Evolutionary conservation across 306 rosid species (phyloP), one percentile per base, ranked within the genome.

Genomic region (Cajanus cajan): DNA sequence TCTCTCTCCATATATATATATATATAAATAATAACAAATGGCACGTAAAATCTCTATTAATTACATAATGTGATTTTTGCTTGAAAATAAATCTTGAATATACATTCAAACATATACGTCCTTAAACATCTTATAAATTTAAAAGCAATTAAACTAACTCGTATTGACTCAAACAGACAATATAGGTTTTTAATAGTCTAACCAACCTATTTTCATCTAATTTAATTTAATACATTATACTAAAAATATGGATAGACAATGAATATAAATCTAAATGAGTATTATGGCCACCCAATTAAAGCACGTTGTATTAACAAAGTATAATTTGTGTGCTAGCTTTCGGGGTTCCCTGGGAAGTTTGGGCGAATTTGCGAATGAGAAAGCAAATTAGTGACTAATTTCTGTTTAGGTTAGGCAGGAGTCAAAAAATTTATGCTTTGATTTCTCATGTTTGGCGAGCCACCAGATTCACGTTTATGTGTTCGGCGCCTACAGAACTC

Each of bases 361-460:
- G 19, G n/a, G 39, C 0, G 15, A 45, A 25, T 14, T 51, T 52
- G 54, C 25, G 13, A 36, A 28, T 64, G 40, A 66, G 40, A 4
- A 37, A 44, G 47, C 45, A 33, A 5, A 7, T 34, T 7, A 4
- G 31, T 39, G 9, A 57, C 8, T 6, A 59, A 19, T 25, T 31
- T 41, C 7, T 2, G 7, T 52, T 31, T 15, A 47, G 41, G 62
- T 79, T 79, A 71, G 33, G 78, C 41, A 16, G 0, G 4, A 39
- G 73, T 50, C 71, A 59, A 41, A 44, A 34, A 39, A 37, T 22
- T 14, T 4, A 21, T 48, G 73, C 44, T 59, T 59, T 51, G 21
- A 54, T 16, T 33, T 70, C 62, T 44, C 9, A 5, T 15, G 73
- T 80, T 80, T 71, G 74, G 79, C 74, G 5, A 55, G 64, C 68